Conservation (phyloP, 2,329 filamentous ascomycete genomes). For the Fusarium abutilonis region DNA sequence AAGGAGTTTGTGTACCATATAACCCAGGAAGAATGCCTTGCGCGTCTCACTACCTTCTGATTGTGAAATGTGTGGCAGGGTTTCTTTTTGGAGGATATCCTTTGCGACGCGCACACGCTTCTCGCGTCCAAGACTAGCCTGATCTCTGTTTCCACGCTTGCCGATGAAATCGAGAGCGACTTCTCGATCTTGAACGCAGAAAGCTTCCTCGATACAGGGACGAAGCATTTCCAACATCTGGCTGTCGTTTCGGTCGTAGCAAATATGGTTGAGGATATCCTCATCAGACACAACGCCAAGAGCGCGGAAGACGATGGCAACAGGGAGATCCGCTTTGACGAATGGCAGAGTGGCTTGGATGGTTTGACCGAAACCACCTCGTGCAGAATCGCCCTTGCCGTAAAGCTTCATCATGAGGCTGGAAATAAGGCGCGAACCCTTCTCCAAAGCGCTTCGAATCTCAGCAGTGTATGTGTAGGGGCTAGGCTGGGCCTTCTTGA, state of each 20-base stretch:
- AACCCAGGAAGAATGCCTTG: conserved; percentile 97
- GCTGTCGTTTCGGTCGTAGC: conserved; percentile 92
- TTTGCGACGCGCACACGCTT: conserved; percentile 91
- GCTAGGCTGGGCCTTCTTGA: conserved; percentile 95
- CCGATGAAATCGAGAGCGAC: conserved; percentile 95
- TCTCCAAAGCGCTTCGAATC: conserved; percentile 95
- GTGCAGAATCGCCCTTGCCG: conserved; percentile 82
- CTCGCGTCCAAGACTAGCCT: conserved; percentile 75
- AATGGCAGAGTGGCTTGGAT: conserved; percentile 93
- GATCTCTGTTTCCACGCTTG: conserved; percentile 77
- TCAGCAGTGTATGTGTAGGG: conserved; percentile 94
- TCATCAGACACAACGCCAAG: conserved; percentile 96
- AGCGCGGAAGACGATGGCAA: conserved; percentile 94
- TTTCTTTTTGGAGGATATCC: conserved; percentile 96
- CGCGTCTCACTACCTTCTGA: conserved; percentile 92
- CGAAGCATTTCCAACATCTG: conserved; percentile 98
- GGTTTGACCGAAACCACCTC: conserved; percentile 81
- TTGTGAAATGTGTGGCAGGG: conserved; percentile 95
- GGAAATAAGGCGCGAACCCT: conserved; percentile 93
- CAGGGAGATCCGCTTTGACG: conserved; percentile 91
- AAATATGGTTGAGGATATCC: conserved; percentile 97
- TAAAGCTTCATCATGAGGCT: conserved; percentile 91
- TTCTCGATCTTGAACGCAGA: conserved; percentile 94
- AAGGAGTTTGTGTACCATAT: conserved; percentile 96
- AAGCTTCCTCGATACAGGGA: conserved; percentile 96